These are phyloP conservation scores for Austroboletus sp. DNA, from an alignment of 1,284 basidiomycete species.

Conservation along the genomic window DNA sequence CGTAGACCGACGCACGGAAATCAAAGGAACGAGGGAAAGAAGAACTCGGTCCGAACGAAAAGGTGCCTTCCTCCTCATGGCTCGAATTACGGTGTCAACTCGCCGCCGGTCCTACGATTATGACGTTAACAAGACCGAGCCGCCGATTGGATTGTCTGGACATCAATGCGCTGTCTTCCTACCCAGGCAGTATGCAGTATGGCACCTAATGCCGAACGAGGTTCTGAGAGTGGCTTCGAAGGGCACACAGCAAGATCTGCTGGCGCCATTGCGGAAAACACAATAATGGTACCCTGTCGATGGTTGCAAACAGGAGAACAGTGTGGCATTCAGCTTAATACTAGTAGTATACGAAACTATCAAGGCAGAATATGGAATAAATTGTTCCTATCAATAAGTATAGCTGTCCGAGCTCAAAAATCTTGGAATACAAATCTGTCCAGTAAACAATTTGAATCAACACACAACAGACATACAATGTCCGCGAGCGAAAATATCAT, in stretches of 20 bases:
- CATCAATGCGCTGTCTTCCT: conserved; percentile 4
- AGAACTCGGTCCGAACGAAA: conserved; percentile 13
- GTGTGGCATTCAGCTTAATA: too few relatives aligned
- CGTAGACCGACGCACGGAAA: conserved; percentile 14
- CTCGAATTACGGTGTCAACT: neutral
- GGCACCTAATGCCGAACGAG: conserved; percentile 8
- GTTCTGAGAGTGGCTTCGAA: conserved; percentile 45
- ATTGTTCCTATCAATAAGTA: too few relatives aligned
- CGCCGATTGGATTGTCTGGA: conserved; percentile 5
- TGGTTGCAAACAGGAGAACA: neutral
- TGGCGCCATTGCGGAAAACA: conserved; percentile 46
- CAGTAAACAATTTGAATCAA: neutral
- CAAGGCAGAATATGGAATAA: neutral
- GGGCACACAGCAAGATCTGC: conserved; percentile 46
- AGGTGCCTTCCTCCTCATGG: conserved; percentile 4
- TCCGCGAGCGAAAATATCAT: conserved; percentile 1
- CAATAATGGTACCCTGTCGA: conserved; percentile 24
- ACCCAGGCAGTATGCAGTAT: conserved; percentile 2
- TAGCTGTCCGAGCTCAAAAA: too few relatives aligned
- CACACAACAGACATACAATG: neutral
- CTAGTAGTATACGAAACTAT: neutral
- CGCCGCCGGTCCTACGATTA: neutral
- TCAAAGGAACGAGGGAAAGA: conserved; percentile 26
- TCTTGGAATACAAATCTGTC: neutral
- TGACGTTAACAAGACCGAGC: neutral